Percentiles rank a stretch among this genome's conserved stretches.
Evolutionary conservation across 306 rosid species (phyloP).

Genomic region (Glycine soja): DNA sequence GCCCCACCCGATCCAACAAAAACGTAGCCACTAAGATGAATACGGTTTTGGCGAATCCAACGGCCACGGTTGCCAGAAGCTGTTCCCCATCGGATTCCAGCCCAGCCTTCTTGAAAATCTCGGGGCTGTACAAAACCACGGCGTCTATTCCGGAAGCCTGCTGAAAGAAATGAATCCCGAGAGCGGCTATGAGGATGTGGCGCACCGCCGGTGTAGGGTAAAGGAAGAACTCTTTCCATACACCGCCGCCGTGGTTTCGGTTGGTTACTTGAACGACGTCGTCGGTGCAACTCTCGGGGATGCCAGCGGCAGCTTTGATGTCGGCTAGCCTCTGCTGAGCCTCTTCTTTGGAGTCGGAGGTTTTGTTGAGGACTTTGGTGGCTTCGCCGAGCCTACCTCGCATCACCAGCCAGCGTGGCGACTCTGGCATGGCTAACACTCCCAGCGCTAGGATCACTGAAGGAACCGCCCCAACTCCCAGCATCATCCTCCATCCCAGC

Average conservation of each 20-base stretch:
- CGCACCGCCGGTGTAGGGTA: conserved; percentile 77
- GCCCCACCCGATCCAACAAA: conserved; percentile 69
- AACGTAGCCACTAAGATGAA: conserved; percentile 84
- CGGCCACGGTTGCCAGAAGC: conserved; percentile 80
- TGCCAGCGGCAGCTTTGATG: conserved; percentile 78
- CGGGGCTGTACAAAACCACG: conserved; percentile 80
- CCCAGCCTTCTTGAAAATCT: conserved; percentile 75
- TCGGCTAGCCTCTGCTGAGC: conserved; percentile 68
- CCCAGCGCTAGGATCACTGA: conserved; percentile 59
- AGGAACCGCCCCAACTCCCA: conserved; percentile 78
- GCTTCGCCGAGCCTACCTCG: conserved; percentile 80
- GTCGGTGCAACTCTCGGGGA: conserved; percentile 64
- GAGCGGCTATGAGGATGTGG: conserved; percentile 69
- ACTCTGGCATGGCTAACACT: conserved; percentile 82
- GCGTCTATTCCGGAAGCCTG: conserved; percentile 85
- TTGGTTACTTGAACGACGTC: conserved; percentile 59
- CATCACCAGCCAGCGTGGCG: conserved; percentile 92
- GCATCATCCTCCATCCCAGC: conserved; percentile 86
- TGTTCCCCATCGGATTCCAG: conserved; percentile 41
- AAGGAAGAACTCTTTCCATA: conserved; percentile 73
- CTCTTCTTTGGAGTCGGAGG: conserved; percentile 69
- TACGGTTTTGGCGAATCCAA: conserved; percentile 70
- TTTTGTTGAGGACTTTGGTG: conserved; percentile 61
- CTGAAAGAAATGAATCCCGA: conserved; percentile 86
- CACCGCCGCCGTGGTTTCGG: conserved; percentile 55